Evolutionary conservation across 1,284 basidiomycete species (phyloP).

Genomic region (Mycosarcoma mackinlayi): DNA sequence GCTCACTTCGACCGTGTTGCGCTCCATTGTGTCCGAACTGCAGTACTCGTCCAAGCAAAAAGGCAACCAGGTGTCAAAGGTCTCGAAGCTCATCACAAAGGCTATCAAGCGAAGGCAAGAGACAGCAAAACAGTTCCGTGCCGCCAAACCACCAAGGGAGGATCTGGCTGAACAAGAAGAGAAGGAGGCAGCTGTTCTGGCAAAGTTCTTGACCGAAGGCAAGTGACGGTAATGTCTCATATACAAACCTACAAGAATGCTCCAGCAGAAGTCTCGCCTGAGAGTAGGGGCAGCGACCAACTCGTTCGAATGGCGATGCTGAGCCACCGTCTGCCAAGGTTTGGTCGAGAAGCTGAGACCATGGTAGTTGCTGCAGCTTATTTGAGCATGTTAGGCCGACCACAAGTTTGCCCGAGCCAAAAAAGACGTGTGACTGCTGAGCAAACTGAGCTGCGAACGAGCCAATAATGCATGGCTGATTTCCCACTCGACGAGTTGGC

Average conservation of each 20-base stretch:
- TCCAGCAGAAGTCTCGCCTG: background rate
- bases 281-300: background rate
- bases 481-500: too few relatives aligned
- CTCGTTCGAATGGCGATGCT: background rate
- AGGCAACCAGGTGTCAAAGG: constrained; percentile 41
- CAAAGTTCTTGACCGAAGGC: constrained; percentile 42
- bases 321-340: too few relatives aligned
- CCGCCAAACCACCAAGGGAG: constrained; percentile 52
- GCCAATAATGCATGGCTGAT: constrained; percentile 15
- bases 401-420: background rate
- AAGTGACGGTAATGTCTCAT: constrained; percentile 10
- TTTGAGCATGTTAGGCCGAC: background rate
- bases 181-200: constrained; percentile 46
- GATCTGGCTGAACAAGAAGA: constrained; percentile 60
- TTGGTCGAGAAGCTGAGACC: too few relatives aligned
- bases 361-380: too few relatives aligned
- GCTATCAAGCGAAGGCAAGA: constrained; percentile 50
- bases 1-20: constrained; percentile 50
- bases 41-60: constrained; percentile 56
- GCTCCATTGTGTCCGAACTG: constrained; percentile 54
- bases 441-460: constrained; percentile 11
- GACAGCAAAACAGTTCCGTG: constrained; percentile 50
- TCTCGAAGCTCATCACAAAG: constrained; percentile 51
- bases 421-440: constrained; percentile 1
- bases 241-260: too few relatives aligned